phyloP scores from a whole-genome alignment of 2,329 filamentous ascomycete genomes.

The Thermochaetoides dissita region DNA sequence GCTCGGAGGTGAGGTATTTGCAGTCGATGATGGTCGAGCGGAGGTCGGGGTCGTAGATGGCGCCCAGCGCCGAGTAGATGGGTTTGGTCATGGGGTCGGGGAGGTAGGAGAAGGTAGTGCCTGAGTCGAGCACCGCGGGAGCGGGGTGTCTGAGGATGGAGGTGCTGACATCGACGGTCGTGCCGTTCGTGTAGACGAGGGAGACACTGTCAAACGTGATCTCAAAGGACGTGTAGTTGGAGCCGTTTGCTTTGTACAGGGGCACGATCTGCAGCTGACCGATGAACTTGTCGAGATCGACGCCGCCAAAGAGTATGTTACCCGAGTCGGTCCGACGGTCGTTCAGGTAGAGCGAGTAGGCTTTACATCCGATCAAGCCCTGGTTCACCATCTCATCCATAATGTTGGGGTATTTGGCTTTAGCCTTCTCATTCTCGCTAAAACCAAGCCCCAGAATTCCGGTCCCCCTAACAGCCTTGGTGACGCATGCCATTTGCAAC shows the following conservation, averaged over 20 bases:
- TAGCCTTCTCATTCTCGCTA: conserved; percentile 33
- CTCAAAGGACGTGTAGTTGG: conserved; percentile 26
- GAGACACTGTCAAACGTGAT: conserved; percentile 22
- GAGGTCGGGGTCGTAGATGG: conserved; percentile 21
- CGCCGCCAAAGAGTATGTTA: conserved; percentile 53
- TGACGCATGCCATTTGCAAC: conserved; percentile 43
- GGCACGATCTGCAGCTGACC: conserved; percentile 42
- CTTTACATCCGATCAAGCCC: conserved; percentile 45
- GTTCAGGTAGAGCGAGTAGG: conserved; percentile 55
- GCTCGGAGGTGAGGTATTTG: conserved; percentile 22
- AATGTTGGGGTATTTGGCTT: conserved; percentile 39
- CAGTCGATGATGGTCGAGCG: conserved; percentile 28
- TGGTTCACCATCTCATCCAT: conserved; percentile 50
- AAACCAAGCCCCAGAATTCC: conserved; percentile 49
- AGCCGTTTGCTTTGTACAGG: conserved; percentile 31
- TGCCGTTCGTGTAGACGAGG: conserved; percentile 20
- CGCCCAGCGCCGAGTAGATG: conserved; percentile 26
- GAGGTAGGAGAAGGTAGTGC: conserved; percentile 50
- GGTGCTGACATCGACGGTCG: conserved; percentile 15
- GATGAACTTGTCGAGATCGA: conserved; percentile 53
- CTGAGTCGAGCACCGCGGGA: conserved; percentile 53
- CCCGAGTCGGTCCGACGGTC: conserved; percentile 42
- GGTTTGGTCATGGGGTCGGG: conserved; percentile 33
- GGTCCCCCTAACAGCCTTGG: conserved; percentile 31
- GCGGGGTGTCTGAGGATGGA: conserved; percentile 11